phyloP scores from a whole-genome alignment of 495 filamentous ascomycete genomes.

The Lindgomyces ingoldianus region DNA sequence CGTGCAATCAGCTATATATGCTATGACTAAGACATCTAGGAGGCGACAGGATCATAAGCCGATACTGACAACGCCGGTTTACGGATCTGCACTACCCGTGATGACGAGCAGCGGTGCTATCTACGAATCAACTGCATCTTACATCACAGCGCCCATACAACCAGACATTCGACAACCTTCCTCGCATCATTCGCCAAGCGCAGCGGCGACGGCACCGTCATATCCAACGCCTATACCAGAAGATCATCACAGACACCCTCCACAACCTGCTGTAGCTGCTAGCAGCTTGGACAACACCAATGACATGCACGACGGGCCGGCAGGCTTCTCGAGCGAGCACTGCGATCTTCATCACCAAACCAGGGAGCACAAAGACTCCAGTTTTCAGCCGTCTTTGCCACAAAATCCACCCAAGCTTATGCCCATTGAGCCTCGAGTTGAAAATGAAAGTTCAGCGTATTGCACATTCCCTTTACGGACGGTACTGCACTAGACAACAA shows the following conservation, averaged over 20 bases:
- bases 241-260: not conserved
- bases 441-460: not conserved
- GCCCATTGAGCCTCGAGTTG: not conserved
- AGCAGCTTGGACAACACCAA: not conserved
- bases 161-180: not conserved
- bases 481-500: too few species aligned
- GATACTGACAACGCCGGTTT: not conserved
- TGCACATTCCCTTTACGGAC: not conserved
- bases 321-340: not conserved
- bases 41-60: not conserved
- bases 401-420: not conserved
- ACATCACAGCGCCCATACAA: not conserved
- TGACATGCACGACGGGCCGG: not conserved
- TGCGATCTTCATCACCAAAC: not conserved
- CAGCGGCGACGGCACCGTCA: not conserved
- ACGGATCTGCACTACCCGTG: not conserved
- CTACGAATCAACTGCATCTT: not conserved
- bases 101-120: not conserved
- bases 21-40: not conserved
- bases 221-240: not conserved
- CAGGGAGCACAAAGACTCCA: not conserved
- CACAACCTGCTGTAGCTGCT: not conserved
- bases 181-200: not conserved
- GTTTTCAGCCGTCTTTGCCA: not conserved
- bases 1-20: slow-evolving; percentile 2